Evolutionary conservation across 768 basidiomycete species (phyloP), one percentile per base, ranked within the genome.

Genomic region (Candolleomyces efflorescens): DNA sequence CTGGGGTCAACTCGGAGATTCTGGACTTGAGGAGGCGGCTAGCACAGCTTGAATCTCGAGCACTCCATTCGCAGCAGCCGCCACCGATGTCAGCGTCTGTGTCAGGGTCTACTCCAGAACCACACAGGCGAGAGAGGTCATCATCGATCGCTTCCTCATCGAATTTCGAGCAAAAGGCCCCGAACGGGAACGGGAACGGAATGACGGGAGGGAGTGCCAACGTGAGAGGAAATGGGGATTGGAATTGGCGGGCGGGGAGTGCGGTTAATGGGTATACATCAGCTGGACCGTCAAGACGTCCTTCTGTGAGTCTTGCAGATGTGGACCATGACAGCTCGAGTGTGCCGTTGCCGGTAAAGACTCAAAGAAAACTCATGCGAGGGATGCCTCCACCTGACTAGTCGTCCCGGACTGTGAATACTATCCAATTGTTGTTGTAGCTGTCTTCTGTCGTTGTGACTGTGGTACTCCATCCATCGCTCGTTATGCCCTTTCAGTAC

Each of bases 71-170:
- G 43, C 23, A 55, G n/a, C 43, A 55, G 23, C 43, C 24, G 4
- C 26, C 7, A 55, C 23, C 20, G 24, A 37, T 55, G 38, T 20
- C 24, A 11, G 18, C 36, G 36, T 20, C 20, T 3, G 39, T 36
- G 7, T 41, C 10, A 12, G 53, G 17, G 12, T 10, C 13, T 6
- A 7, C 41, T 22, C 22, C 26, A 3, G 24, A 26, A 32, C 32
- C 32, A 22, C 20, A 18, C 1, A n/a, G 24, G 13, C 9, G 54
- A 26, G 54, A 55, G 54, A 11, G 54, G 20, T 55, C 54, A 3
- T 55, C 54, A 20, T 55, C 54, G 10, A 46, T 55, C 45, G 54
- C 54, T 5, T 55, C 54, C 11, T 55, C 54, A 13, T 23, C 54
- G 15, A 55, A 55, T 47, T 27, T 55, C 13, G 54, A 55, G 18